Evolutionary conservation across 2,329 filamentous ascomycete species (phyloP), one percentile per base, ranked within the genome.

Genomic region (Colletotrichum higginsianum): DNA sequence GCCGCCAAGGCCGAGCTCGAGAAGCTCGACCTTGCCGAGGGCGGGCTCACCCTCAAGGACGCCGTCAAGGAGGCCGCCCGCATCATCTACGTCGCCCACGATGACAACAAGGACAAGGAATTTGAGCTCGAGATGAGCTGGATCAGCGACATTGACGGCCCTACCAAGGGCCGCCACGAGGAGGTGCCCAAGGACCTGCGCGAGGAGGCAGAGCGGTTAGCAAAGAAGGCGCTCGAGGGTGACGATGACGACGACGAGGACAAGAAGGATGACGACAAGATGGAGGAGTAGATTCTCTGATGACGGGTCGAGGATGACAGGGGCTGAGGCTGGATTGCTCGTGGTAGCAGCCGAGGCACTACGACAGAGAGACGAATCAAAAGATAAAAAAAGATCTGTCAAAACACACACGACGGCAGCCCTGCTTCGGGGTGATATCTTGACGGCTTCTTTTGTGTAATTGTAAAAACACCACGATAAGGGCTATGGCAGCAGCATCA

Each of bases 61-160:
- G 96, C 93, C 61, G 94, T 99, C 79, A 98, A 97, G 88, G 94
- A 98, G 87, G 96, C 96, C 44, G 96, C 96, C 67, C 88, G 95
- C 73, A 99, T 99, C 84, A 98, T 99, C 84, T 97, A 98, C 82
- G 91, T 98, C 72, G 95, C 96, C 60, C 96, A 99, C 81, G 96
- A 98, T 83, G 96, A 99, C 83, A 98, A 96, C 88, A 98, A 98
- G 87, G 96, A 98, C 85, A 99, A 99, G 88, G 96, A 98, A 75
- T 99, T 98, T 79, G 96, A 99, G 90, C 88, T 99, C 72, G 96
- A 99, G 87, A 97, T 99, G 95, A 97, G 94, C 71, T 99, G 96
- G 96, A 94, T 98, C 82, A 98, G 95, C 83, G 90, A 89, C 64
- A 84, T 91, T 58, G 90, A 93, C 75, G 96, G 95, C 6, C 95